Percentiles rank a stretch among this genome's conserved stretches.
Conservation (phyloP, 1,139 yeast genomes). For the Lodderomyces jiufengensis region DNA sequence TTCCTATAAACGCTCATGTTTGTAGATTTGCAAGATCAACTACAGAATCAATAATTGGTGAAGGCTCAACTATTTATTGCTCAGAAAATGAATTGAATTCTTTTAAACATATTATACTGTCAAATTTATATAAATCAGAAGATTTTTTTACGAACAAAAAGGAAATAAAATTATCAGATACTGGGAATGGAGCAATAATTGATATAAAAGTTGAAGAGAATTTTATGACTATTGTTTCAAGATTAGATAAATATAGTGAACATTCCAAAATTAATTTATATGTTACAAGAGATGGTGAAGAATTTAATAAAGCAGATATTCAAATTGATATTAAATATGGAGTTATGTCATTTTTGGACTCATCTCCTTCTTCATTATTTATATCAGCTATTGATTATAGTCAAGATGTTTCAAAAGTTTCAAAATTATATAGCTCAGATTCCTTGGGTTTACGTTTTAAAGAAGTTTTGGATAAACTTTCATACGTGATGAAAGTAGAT, state of each 20-base stretch:
- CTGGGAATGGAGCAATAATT: constrained; percentile 39
- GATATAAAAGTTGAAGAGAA: constrained; percentile 48
- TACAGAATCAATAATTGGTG: constrained; percentile 34
- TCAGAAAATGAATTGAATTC: constrained; percentile 39
- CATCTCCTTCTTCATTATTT: constrained; percentile 55
- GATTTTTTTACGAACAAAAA: constrained; percentile 50
- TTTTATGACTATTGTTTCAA: constrained; percentile 52
- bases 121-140: constrained; percentile 42
- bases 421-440: constrained; percentile 55
- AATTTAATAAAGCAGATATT: constrained; percentile 52
- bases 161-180: constrained; percentile 18
- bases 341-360: constrained; percentile 49
- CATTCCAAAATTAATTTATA: constrained; percentile 44
- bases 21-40: constrained; percentile 55
- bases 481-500: constrained; percentile 49
- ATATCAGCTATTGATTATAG: constrained; percentile 42
- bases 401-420: constrained; percentile 17
- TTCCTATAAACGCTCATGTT: constrained; percentile 30
- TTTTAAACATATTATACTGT: constrained; percentile 40
- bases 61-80: constrained; percentile 50
- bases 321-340: constrained; percentile 43
- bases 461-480: constrained; percentile 42
- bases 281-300: constrained; percentile 56
- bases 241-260: constrained; percentile 43
- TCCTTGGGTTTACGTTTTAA: constrained; percentile 59